These are phyloP conservation scores for Solanum ossicruentum DNA, from an alignment of 257 asterid genomes.

Conservation along the genomic window DNA sequence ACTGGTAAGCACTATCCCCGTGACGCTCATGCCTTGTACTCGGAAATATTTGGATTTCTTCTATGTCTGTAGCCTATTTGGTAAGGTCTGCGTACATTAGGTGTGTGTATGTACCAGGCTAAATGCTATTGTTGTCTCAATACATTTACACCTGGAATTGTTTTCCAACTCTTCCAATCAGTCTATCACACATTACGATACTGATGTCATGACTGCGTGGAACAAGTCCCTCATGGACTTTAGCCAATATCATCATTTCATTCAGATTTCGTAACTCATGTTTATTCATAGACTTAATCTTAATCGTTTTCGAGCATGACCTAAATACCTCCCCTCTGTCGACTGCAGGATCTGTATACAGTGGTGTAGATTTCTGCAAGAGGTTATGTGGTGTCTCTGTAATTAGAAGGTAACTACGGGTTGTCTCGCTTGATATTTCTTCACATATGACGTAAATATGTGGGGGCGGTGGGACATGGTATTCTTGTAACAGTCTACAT, in stretches of 20 bases:
- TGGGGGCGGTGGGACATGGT: not conserved
- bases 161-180: not conserved
- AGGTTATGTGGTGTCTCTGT: constrained; percentile 94
- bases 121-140: not conserved
- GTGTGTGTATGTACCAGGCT: not conserved
- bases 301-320: not conserved
- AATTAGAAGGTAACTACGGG: constrained; percentile 59
- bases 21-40: not conserved
- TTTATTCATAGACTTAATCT: not conserved
- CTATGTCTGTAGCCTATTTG: not conserved
- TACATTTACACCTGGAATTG: not conserved
- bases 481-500: not conserved
- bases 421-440: not conserved
- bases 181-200: not conserved
- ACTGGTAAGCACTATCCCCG: constrained; percentile 51
- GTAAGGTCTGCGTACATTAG: not conserved
- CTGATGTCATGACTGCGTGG: not conserved
- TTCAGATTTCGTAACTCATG: not conserved
- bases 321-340: not conserved
- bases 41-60: not conserved
- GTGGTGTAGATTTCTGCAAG: constrained; percentile 95
- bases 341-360: constrained; percentile 76
- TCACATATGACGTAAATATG: not conserved
- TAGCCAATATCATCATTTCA: not conserved
- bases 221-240: not conserved